Base-by-base conservation (phyloP, 176 grass and related monocot species). In the Lolium multiflorum region DNA sequence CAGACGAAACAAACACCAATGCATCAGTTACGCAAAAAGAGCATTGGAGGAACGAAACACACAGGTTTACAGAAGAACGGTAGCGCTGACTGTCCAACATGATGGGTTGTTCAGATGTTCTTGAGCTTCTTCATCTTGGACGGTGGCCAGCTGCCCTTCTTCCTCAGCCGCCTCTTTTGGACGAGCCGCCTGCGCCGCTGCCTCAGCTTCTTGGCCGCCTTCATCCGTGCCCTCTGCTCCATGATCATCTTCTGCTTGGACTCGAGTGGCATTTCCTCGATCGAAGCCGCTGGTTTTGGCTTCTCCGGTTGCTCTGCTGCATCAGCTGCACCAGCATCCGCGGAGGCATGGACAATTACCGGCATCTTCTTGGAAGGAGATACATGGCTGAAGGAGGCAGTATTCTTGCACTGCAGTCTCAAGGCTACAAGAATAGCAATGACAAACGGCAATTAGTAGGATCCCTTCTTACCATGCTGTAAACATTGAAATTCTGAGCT, bases 81-180 rank as follows among this genome's bases (percentile, higher is more conserved):
- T 0, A 3, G 50, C 43, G 47, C 46, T 21, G 24, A 16, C 71
- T 17, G 21, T 75, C 61, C 6, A 11, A 17, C 14, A 82, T 77
- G 11, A 31, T 75, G 24, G 18, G 79, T 11, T 9, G 13, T 13
- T 88, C 43, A 91, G 7, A 94, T 88, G 35, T 91, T 95, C 86
- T 92, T 89, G 57, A 90, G 84, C 83, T 98, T 95, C 93, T 91
- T 95, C 96, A 92, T 90, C 86, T 98, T 95, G 20, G 96, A 92
- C 0, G 92, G 88, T 9, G 93, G 88, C 96, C 96, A 96, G 64
- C 92, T 84, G 22, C 96, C 96, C 76, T 91, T 94, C 90, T 96
- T 98, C 89, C 96, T 96, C 69, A 98, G 76, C 56, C 38, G 58
- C 81, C 91, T 91, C 91, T 98, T 98, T 8, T 90, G 90, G 48